A percentile compares a stretch with the other conserved stretches of the same genome.
Evolutionary conservation across 1,284 basidiomycete species (phyloP).

Genomic region (Naganishia liquefaciens): DNA sequence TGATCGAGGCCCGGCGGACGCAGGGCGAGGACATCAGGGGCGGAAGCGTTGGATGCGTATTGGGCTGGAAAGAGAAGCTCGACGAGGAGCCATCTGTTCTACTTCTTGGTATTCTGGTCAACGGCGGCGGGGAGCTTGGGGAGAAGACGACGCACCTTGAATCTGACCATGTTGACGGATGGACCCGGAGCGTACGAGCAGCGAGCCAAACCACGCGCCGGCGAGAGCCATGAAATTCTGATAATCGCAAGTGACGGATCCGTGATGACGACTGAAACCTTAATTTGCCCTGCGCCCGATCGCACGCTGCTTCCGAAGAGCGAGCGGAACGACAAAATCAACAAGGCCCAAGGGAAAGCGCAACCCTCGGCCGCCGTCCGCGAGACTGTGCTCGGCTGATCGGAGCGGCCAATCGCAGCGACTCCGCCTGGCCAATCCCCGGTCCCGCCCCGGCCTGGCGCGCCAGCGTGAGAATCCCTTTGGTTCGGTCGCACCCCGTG

Average conservation of each 20-base stretch:
- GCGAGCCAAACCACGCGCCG: too few species aligned
- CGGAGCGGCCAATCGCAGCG: too few species aligned
- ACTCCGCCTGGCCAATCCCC: background rate
- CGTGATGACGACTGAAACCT: constrained; percentile 13
- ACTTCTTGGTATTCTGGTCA: constrained; percentile 15
- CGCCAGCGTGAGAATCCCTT: constrained; percentile 21
- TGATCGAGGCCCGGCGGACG: background rate
- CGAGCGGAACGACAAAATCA: constrained; percentile 15
- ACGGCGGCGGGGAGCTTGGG: background rate
- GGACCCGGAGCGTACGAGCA: background rate
- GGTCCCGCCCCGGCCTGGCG: background rate
- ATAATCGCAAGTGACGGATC: background rate
- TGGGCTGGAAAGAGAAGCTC: constrained; percentile 60
- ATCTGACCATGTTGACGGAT: constrained; percentile 60
- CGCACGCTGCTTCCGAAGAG: background rate
- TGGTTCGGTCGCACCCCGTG: too few species aligned
- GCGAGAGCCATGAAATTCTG: too few species aligned
- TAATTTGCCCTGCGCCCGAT: background rate
- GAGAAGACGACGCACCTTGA: constrained; percentile 57
- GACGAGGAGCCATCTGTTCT: constrained; percentile 77
- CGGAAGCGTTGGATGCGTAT: constrained; percentile 30
- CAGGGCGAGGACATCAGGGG: background rate
- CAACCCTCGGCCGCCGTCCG: too few species aligned
- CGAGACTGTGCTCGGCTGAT: background rate
- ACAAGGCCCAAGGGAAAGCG: constrained; percentile 6